phyloP scores from a whole-genome alignment of 2,329 filamentous ascomycete genomes.

The Kalaharituber pfeilii region DNA sequence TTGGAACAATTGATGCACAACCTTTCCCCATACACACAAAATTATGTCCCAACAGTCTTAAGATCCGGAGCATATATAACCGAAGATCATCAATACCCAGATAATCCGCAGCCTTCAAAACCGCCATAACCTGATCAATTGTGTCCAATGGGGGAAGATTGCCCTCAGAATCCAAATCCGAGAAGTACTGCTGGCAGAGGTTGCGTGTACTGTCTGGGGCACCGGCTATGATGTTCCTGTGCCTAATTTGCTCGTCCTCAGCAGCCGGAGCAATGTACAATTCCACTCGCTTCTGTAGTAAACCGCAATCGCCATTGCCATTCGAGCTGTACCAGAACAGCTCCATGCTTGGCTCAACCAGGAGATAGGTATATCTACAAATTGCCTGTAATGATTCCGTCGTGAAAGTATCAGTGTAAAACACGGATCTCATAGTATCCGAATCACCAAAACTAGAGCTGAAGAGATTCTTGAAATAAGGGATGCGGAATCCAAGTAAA shows the following conservation, averaged over 20 bases:
- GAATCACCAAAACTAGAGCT: not conserved
- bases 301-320: too few species aligned
- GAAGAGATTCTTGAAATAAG: not conserved
- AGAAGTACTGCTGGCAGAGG: not conserved
- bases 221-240: too few species aligned
- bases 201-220: not conserved
- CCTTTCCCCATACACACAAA: not conserved
- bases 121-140: not conserved
- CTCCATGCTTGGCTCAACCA: not conserved
- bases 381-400: not conserved
- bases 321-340: not conserved
- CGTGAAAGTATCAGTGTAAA: not conserved
- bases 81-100: not conserved
- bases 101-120: not conserved
- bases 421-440: not conserved
- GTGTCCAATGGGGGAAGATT: not conserved
- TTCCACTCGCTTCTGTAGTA: not conserved
- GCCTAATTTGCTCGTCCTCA: too few species aligned
- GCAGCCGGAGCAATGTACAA: not conserved
- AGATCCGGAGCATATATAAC: not conserved
- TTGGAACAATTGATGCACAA: not conserved
- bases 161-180: too few species aligned
- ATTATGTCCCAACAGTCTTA: not conserved
- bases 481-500: not conserved
- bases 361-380: not conserved